Evolutionary conservation across 305 asterid genomes (phyloP), one percentile per base, ranked within the genome.

Genomic region (Rubia occidens): DNA sequence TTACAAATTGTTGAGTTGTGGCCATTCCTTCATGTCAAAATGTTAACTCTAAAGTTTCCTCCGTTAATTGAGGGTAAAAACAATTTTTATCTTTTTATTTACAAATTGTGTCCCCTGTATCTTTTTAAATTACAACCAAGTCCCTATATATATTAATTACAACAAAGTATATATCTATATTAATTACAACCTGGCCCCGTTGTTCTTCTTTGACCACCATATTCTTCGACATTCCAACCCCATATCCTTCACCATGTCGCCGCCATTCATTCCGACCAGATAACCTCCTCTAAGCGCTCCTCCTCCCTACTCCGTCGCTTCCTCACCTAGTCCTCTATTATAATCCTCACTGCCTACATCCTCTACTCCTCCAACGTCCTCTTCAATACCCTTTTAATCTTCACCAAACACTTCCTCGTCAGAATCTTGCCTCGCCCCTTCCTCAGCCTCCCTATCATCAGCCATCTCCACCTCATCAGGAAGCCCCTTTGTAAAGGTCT

Each of bases 351-450:
- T 18, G 59, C 87, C 65, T 92, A 89, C 68, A 74, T 81, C 64
- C 73, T 89, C 17, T 88, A 88, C 85, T 82, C 97, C 67, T 82
- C 95, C 71, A 85, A 80, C 2, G 29, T 85, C 75, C 54, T 89
- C 51, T 80, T 88, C 80, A 75, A 68, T 37, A 82, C 79, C 40
- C 82, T 77, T 39, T 39, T 69, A 58, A 71, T 72, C 20, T 42
- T 80, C 21, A 35, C 39, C 39, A 35, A 3, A 35, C 39, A 35
- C 39, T 35, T 35, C 5, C 39, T 35, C 39, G 69, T 64, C 2
- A 20, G 9, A 6, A 64, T 80, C 20, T n/a, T n/a, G n/a, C n/a
- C n/a, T n/a, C n/a, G n/a, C 3, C 11, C 73, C 60, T 9, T 17
- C 2, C 76, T 40, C 15, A 62, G 42, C 15, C 21, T 17, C 21